phyloP scores from a whole-genome alignment of 2,329 filamentous ascomycete genomes.

The Colletotrichum sp. region DNA sequence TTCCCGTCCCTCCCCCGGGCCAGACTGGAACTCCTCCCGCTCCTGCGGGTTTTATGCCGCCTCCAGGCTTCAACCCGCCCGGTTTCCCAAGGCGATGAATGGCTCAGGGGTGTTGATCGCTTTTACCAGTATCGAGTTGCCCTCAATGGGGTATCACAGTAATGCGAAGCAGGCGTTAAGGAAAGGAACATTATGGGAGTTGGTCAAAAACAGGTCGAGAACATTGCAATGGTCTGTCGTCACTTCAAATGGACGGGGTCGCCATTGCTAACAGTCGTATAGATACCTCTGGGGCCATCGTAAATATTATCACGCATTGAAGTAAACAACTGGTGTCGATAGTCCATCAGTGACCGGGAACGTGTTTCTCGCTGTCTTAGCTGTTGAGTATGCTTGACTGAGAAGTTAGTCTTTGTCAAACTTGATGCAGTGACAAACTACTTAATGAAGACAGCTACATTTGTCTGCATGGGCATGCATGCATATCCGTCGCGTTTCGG shows the following conservation, averaged over 20 bases:
- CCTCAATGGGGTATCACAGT: not conserved
- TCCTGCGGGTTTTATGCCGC: constrained; percentile 49
- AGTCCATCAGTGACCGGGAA: not conserved
- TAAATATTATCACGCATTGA: not conserved
- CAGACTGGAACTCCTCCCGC: constrained; percentile 32
- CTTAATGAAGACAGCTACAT: not conserved
- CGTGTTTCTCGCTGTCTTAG: not conserved
- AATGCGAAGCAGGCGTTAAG: constrained; percentile 4
- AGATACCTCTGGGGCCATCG: not conserved
- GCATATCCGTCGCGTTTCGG: not conserved
- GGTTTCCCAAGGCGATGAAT: constrained; percentile 35
- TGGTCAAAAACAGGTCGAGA: not conserved
- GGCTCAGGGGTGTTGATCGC: not conserved
- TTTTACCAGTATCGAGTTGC: not conserved
- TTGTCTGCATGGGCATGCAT: not conserved
- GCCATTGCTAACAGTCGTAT: constrained; percentile 10
- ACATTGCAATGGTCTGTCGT: constrained; percentile 21
- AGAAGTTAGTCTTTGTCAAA: not conserved
- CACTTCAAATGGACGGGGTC: not conserved
- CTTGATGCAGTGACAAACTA: not conserved
- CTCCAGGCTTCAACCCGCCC: constrained; percentile 43
- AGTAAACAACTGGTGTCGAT: not conserved
- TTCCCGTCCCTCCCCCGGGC: constrained; percentile 45
- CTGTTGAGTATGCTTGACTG: not conserved
- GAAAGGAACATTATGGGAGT: not conserved